These are phyloP conservation scores for Xylaria flabelliformis DNA, from an alignment of 495 filamentous ascomycete species.

Conservation along the genomic window DNA sequence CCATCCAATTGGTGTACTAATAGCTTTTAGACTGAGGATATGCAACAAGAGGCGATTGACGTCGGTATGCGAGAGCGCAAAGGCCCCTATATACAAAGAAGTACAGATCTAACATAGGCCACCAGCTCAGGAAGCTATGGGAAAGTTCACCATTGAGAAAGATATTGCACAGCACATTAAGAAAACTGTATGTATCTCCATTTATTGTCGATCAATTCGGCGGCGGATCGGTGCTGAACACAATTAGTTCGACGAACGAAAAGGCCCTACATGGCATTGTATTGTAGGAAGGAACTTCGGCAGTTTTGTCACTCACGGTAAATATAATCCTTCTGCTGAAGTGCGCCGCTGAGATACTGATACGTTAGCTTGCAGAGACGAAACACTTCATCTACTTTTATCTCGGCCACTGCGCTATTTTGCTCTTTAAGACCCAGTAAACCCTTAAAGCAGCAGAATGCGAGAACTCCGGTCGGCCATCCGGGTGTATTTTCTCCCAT, in stretches of 20 bases:
- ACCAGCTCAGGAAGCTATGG: constrained; percentile 90
- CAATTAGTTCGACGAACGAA: constrained; percentile 81
- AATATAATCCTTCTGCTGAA: constrained; percentile 27
- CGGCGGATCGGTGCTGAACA: constrained; percentile 18
- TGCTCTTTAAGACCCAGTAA: constrained; percentile 99
- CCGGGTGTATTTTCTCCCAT: constrained; percentile 5
- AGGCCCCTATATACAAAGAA: neutral
- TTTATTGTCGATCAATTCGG: constrained; percentile 3
- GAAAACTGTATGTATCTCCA: constrained; percentile 71
- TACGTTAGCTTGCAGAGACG: constrained; percentile 68
- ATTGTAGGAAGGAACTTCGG: constrained; percentile 98
- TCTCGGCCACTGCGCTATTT: constrained; percentile 95
- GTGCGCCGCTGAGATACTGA: constrained; percentile 23
- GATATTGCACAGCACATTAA: constrained; percentile 98
- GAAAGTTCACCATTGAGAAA: constrained; percentile 93
- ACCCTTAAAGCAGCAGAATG: neutral
- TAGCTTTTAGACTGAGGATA: constrained; percentile 79
- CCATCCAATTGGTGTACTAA: constrained; percentile 7
- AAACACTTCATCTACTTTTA: constrained; percentile 99
- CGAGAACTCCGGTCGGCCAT: neutral
- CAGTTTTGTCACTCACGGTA: constrained; percentile 98
- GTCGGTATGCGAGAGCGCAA: constrained; percentile 70
- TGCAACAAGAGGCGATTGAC: constrained; percentile 93
- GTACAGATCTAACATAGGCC: constrained; percentile 11
- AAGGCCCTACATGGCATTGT: constrained; percentile 97